phyloP scores from a whole-genome alignment of 805 yeast genomes.

The Sugiyamaella chiloensis region DNA sequence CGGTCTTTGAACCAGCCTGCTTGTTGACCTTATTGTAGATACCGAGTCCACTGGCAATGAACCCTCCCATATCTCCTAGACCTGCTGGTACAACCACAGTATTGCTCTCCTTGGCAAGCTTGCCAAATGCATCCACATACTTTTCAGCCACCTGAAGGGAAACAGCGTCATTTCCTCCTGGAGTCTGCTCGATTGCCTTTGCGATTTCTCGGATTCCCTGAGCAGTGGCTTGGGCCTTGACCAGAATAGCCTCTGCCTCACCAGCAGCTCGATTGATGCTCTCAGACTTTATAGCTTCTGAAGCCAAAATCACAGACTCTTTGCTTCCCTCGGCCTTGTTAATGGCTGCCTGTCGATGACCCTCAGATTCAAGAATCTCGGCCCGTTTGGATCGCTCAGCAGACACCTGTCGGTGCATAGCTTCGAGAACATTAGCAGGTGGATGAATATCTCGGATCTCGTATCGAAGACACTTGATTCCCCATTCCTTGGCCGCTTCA shows the following conservation, averaged over 20 bases:
- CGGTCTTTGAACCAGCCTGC: background rate
- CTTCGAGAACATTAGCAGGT: conserved; percentile 77
- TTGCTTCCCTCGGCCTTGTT: conserved; percentile 84
- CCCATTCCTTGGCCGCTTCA: conserved; percentile 85
- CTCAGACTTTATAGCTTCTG: conserved; percentile 65
- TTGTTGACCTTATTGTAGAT: conserved; percentile 54
- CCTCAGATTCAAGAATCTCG: conserved; percentile 82
- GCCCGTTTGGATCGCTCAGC: conserved; percentile 87
- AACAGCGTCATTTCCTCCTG: conserved; percentile 74
- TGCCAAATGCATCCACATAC: conserved; percentile 76
- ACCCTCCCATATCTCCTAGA: conserved; percentile 66
- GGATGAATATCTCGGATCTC: conserved; percentile 89
- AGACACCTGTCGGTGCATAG: conserved; percentile 87
- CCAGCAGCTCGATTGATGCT: conserved; percentile 68
- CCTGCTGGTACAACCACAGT: conserved; percentile 76
- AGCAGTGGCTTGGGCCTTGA: conserved; percentile 71
- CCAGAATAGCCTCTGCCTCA: conserved; percentile 64
- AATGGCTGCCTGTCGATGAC: conserved; percentile 72
- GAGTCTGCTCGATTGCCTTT: conserved; percentile 60
- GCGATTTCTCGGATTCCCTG: conserved; percentile 64
- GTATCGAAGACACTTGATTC: conserved; percentile 75
- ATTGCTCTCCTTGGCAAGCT: conserved; percentile 77
- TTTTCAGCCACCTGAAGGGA: conserved; percentile 77
- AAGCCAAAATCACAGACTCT: conserved; percentile 64
- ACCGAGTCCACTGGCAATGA: conserved; percentile 74